A percentile compares a stretch with the other conserved stretches of the same genome.
phyloP scores from a whole-genome alignment of 306 rosid species.

The Cajanus cajan region DNA sequence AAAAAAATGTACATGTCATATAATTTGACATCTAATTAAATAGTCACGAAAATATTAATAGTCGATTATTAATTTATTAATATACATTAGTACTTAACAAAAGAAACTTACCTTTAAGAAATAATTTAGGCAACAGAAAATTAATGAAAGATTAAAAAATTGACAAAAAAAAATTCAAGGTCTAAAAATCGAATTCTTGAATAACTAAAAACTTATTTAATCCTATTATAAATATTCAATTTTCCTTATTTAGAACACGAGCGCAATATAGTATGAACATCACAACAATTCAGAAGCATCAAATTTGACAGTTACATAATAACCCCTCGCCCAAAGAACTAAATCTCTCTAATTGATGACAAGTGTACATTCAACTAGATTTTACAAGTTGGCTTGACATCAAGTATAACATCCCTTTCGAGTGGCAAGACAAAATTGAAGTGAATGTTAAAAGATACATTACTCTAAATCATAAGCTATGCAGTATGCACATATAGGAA shows the following conservation, averaged over 20 bases:
- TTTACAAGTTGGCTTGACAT: slow-evolving; percentile 42
- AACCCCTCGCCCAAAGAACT: not conserved
- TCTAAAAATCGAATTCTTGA: too few relatives aligned
- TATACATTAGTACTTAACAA: too few relatives aligned
- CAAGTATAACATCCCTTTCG: slow-evolving; percentile 25
- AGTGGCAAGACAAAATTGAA: slow-evolving; percentile 45
- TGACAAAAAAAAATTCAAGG: too few relatives aligned
- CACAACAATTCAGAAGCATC: slow-evolving; percentile 5
- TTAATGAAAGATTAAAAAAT: too few relatives aligned
- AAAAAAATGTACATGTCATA: too few relatives aligned
- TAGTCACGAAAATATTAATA: too few relatives aligned
- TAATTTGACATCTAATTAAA: too few relatives aligned
- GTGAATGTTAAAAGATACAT: slow-evolving; percentile 30
- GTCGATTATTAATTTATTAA: too few relatives aligned
- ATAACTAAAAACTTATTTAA: too few relatives aligned
- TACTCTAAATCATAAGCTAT: not conserved
- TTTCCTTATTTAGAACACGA: not conserved
- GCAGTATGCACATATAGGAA: not conserved
- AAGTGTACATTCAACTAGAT: not conserved
- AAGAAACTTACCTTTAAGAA: too few relatives aligned
- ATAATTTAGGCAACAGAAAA: too few relatives aligned
- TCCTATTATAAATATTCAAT: not conserved
- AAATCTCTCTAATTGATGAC: not conserved
- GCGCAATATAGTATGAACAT: not conserved
- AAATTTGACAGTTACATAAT: slow-evolving; percentile 30